Evolutionary conservation across 306 rosid genomes (phyloP), one percentile per base, ranked within the genome.

Genomic region (Vigna mungo): DNA sequence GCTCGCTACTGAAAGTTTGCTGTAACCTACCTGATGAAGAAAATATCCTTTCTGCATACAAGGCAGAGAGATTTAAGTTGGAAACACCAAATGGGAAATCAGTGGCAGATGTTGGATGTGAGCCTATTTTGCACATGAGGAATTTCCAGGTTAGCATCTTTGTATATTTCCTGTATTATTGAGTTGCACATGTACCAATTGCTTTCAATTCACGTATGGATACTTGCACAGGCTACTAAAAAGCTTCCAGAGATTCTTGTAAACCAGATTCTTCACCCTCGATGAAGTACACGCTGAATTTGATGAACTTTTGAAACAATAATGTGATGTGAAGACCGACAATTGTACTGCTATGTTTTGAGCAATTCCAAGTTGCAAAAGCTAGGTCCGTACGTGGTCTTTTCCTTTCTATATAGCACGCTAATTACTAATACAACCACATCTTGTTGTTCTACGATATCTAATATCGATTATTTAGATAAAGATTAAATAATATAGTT

Each of bases 41-140:
- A 37, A 78, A 68, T 47, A 39, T 18, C 15, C 79, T 95, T 16
- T 80, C 91, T 1, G 82, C 89, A 9, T 88, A 89, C 65, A 89
- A 85, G 83, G 97, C 99, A 16, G 87, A 89, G 80, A 71, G 81
- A 72, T 92, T 92, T 68, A 89, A 91, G 72, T 77, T 88, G 72
- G 90, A 82, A 68, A 95, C 99, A 27, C 93, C 93, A 9, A 95
- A 86, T 51, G 99, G 99, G 25, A 91, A 88, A 80, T 89, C 91
- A 41, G 89, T 95, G 32, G 97, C 99, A 7, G 99, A 89, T 32
- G 89, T 92, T n/a, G 99, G 99, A 67, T 91, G 99, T 32, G 98
- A 92, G 81, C 98, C 99, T 37, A 91, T 95, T 73, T 68, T 95
- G 93, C 97, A 95, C 85, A 95, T 95, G 99, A 92, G 99, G 86